Evolutionary conservation across 768 basidiomycete species (phyloP).

Genomic region (Mycena vulgaris): DNA sequence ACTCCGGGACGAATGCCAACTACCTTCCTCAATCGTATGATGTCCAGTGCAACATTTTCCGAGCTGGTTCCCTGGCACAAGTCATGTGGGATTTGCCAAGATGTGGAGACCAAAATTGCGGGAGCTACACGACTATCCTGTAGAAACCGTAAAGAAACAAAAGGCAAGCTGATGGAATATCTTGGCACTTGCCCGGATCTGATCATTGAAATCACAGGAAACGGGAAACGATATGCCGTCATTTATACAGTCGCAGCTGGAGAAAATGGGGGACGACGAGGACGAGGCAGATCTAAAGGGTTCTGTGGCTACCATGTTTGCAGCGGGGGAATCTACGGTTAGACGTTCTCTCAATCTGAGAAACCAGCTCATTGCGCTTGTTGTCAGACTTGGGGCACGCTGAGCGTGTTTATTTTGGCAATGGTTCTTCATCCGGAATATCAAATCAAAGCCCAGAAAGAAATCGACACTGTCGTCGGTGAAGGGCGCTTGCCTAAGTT

Average conservation of each 20-base stretch:
- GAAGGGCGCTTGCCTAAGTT: constrained; percentile 6
- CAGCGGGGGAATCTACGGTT: constrained; percentile 20
- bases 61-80: constrained; percentile 52
- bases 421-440: constrained; percentile 27
- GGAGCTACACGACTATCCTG: constrained; percentile 13
- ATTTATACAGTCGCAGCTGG: constrained; percentile 5
- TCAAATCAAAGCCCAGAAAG: constrained; percentile 10
- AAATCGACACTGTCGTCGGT: constrained; percentile 9
- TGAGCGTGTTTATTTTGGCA: constrained; percentile 18
- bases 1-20: not conserved
- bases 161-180: constrained; percentile 36
- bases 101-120: not conserved
- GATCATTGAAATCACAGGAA: not conserved
- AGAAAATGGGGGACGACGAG: not conserved
- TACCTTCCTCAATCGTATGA: not conserved
- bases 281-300: constrained; percentile 1
- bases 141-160: constrained; percentile 19
- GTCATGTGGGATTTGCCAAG: constrained; percentile 32
- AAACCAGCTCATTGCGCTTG: not conserved
- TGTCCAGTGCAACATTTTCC: constrained; percentile 49
- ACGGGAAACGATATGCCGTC: constrained; percentile 1
- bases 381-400: constrained; percentile 13
- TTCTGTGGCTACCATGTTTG: constrained; percentile 7
- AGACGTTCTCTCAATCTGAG: not conserved
- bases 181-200: not conserved